phyloP scores from a whole-genome alignment of 2,329 filamentous ascomycete species.

The Alternaria triticimaculans region DNA sequence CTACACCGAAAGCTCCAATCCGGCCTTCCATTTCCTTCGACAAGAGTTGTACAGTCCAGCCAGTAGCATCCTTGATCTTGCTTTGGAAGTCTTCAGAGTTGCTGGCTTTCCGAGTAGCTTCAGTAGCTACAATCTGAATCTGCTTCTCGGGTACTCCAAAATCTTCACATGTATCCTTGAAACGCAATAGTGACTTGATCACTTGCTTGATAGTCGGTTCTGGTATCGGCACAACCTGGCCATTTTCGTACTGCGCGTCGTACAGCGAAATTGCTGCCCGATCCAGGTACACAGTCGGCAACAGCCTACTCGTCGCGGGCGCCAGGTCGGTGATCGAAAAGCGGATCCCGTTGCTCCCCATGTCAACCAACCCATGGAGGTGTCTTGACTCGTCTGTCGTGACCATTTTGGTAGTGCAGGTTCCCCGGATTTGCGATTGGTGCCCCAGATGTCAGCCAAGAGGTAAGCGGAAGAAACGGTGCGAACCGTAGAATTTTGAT shows the following conservation, averaged over 20 bases:
- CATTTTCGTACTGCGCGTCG: constrained; percentile 69
- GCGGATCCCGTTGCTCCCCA: constrained; percentile 80
- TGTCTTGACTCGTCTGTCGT: constrained; percentile 23
- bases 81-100: constrained; percentile 74
- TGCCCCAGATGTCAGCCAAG: constrained; percentile 21
- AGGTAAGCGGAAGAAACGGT: constrained; percentile 15
- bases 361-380: constrained; percentile 46
- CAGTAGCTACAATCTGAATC: constrained; percentile 81
- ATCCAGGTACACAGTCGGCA: constrained; percentile 79
- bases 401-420: constrained; percentile 16
- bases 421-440: constrained; percentile 24
- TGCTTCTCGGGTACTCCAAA: constrained; percentile 71
- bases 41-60: constrained; percentile 74
- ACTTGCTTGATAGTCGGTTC: constrained; percentile 69
- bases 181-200: constrained; percentile 69
- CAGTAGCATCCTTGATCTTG: constrained; percentile 68
- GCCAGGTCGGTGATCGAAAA: constrained; percentile 88
- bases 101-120: constrained; percentile 81
- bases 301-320: constrained; percentile 71
- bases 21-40: constrained; percentile 81
- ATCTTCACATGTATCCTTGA: constrained; percentile 72
- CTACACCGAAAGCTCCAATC: constrained; percentile 82
- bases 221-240: constrained; percentile 60
- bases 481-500: constrained; percentile 23
- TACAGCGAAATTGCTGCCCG: constrained; percentile 85